Evolutionary conservation across 352 stramenopile genomes (phyloP), one percentile per base, ranked within the genome.

Genomic region (Pythium aphanidermatum): DNA sequence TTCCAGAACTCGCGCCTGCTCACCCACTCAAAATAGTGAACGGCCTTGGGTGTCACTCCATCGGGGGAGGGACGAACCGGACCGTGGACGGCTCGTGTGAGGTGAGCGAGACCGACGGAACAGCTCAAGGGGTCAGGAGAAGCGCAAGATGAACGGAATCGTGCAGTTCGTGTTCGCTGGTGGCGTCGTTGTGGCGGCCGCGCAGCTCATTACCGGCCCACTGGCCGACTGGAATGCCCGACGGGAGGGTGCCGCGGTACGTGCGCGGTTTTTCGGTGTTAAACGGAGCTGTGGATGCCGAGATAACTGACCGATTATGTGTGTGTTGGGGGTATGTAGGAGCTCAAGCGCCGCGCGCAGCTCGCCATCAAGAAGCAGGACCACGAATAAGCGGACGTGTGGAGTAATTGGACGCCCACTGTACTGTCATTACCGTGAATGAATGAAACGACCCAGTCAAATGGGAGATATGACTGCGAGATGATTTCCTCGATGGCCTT

Each of bases 181-280:
- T 47, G 78, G 74, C 31, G 52, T 90, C 51, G 70, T 83, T 58
- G 60, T 83, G 52, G 74, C 74, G 29, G 68, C 70, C n/a, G 76
- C 66, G 52, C 70, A 90, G 60, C 51, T 86, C 55, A 65, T 87
- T 40, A 63, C 67, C 4, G 74, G 78, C 23, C 74, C 78, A 12
- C 20, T 87, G 13, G 68, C 78, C 17, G 73, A 90, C 68, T 87
- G 74, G 72, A 86, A 86, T 52, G 72, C 78, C 26, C 73, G 78
- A 73, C 70, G 73, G 55, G 74, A 84, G 46, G 78, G 68, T 26
- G 61, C 58, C 13, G 63, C 69, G 74, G 77, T 89, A 43, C 45
- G 64, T 64, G 4, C n/a, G n/a, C n/a, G n/a, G n/a, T n/a, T 6
- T 40, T 5, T 16, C 12, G 34, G 19, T 23, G 21, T 5, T 32